phyloP scores from a whole-genome alignment of 2,329 filamentous ascomycete genomes.

The Stylonectria norvegica region DNA sequence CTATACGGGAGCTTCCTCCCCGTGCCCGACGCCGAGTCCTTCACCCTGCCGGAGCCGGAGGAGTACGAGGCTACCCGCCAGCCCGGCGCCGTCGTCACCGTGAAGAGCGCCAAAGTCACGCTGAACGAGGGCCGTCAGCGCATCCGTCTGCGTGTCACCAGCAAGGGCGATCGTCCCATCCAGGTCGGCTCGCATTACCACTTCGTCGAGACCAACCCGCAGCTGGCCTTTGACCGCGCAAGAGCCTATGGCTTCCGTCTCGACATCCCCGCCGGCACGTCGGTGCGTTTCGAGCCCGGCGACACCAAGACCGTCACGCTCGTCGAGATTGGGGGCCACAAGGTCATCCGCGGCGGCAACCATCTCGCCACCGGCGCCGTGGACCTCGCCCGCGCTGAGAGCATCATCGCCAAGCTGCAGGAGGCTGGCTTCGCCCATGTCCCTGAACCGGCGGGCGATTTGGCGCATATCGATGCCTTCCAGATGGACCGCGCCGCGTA shows the following conservation, averaged over 20 bases:
- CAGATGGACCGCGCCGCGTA: slow-evolving; percentile 78
- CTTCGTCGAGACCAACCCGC: slow-evolving; percentile 91
- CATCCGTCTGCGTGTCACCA: slow-evolving; percentile 73
- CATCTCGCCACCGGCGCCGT: slow-evolving; percentile 70
- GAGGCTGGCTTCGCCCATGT: slow-evolving; percentile 74
- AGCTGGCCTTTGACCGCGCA: slow-evolving; percentile 81
- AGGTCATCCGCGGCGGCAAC: slow-evolving; percentile 82
- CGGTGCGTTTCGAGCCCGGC: slow-evolving; percentile 89
- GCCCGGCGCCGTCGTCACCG: slow-evolving; percentile 75
- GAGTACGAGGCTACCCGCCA: slow-evolving; percentile 65
- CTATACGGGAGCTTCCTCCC: slow-evolving; percentile 91
- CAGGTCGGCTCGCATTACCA: slow-evolving; percentile 96
- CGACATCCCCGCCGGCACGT: slow-evolving; percentile 88
- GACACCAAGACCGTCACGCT: slow-evolving; percentile 87
- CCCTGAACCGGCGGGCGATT: slow-evolving; percentile 58
- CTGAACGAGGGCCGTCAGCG: slow-evolving; percentile 74
- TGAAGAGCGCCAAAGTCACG: slow-evolving; percentile 58
- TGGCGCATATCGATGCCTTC: slow-evolving; percentile 56
- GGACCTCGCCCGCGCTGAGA: slow-evolving; percentile 58
- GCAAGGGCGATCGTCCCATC: slow-evolving; percentile 83
- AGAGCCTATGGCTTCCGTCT: slow-evolving; percentile 80
- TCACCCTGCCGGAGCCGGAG: slow-evolving; percentile 61
- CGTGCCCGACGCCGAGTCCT: slow-evolving; percentile 64
- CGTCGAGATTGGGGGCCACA: slow-evolving; percentile 80
- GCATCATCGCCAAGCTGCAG: slow-evolving; percentile 65